These are phyloP conservation scores for Talinum fruticosum DNA, from an alignment of 148 eudicot species.

Conservation along the genomic window DNA sequence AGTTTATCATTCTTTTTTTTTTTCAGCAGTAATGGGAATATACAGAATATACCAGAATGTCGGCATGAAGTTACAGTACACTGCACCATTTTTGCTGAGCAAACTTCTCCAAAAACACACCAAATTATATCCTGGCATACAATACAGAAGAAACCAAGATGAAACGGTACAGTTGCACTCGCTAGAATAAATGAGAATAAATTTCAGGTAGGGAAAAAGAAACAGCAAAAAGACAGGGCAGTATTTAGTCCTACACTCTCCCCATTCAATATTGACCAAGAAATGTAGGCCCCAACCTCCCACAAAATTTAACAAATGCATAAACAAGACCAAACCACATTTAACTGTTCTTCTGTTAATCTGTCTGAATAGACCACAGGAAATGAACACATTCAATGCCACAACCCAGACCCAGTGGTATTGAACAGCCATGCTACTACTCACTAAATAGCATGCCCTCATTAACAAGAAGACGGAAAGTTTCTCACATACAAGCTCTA, in stretches of 20 bases:
- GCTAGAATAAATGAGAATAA: background rate
- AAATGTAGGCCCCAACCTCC: too few species aligned
- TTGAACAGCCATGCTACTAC: background rate
- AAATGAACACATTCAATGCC: background rate
- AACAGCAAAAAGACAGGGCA: background rate
- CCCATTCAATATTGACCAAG: too few species aligned
- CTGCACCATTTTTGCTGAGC: slow-evolving; percentile 56
- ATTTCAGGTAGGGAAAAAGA: background rate
- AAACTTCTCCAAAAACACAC: slow-evolving; percentile 52
- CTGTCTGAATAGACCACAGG: background rate
- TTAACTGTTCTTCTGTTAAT: background rate
- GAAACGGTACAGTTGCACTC: background rate
- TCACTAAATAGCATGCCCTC: background rate
- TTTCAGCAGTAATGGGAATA: background rate
- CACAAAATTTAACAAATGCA: background rate
- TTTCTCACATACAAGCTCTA: background rate
- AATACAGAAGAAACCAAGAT: background rate
- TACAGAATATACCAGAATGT: slow-evolving; percentile 57
- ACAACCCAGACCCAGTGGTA: background rate
- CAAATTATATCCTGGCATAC: slow-evolving; percentile 61
- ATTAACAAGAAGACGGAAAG: background rate
- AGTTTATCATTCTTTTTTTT: background rate
- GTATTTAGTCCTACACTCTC: too few species aligned
- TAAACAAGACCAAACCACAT: background rate
- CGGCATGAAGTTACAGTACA: slow-evolving; percentile 48